These are phyloP conservation scores for Takashimella tepidaria DNA, from an alignment of 1,284 basidiomycete species.

Conservation along the genomic window DNA sequence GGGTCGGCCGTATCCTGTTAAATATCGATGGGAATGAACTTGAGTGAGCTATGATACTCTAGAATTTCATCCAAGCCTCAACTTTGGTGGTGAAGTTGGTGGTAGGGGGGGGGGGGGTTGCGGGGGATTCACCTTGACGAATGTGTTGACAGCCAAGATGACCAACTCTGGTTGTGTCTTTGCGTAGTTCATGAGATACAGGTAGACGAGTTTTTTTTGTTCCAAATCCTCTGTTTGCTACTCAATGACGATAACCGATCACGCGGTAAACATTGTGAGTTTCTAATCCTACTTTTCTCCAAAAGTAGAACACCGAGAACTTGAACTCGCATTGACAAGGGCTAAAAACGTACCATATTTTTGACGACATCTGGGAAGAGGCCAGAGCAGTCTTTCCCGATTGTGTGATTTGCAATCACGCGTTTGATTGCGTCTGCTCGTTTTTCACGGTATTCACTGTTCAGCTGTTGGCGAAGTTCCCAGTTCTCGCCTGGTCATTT, in stretches of 20 bases:
- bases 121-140: slow-evolving; percentile 78
- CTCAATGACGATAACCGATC: too few relatives aligned
- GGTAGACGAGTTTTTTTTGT: slow-evolving; percentile 70
- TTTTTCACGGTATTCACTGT: slow-evolving; percentile 91
- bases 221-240: slow-evolving; percentile 52
- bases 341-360: slow-evolving; percentile 71
- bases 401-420: slow-evolving; percentile 92
- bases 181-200: slow-evolving; percentile 98
- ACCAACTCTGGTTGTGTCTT: slow-evolving; percentile 97
- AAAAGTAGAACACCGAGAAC: too few relatives aligned
- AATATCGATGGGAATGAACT: background rate
- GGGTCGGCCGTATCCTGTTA: slow-evolving; percentile 88
- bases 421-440: slow-evolving; percentile 98
- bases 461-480: slow-evolving; percentile 89
- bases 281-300: too few relatives aligned
- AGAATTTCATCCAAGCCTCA: too few relatives aligned
- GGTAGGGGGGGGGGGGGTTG: too few relatives aligned
- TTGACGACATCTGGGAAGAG: slow-evolving; percentile 97
- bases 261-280: too few relatives aligned
- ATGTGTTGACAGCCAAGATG: slow-evolving; percentile 97
- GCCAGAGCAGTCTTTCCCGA: slow-evolving; percentile 93
- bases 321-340: too few relatives aligned
- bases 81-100: too few relatives aligned
- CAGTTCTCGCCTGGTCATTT: slow-evolving; percentile 71
- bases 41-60: background rate